Conservation (phyloP, 805 yeast genomes). For the Myxozyma kluyveri region DNA sequence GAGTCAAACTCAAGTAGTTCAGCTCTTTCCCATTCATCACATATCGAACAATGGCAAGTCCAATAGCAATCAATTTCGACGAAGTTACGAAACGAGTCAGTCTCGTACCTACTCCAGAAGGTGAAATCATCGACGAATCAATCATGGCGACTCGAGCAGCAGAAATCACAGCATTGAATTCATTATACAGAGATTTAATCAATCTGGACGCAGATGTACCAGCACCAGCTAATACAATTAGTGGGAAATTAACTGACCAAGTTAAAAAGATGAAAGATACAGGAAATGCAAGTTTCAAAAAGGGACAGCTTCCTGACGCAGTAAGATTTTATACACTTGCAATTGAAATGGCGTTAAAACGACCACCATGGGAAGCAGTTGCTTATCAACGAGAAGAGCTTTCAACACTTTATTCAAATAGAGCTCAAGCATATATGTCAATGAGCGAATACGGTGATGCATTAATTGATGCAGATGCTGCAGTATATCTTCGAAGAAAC, state of each 20-base stretch:
- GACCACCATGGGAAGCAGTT: constrained; percentile 44
- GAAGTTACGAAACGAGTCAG: constrained; percentile 24
- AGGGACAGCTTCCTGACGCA: constrained; percentile 37
- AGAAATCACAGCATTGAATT: constrained; percentile 36
- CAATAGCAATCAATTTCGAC: constrained; percentile 9
- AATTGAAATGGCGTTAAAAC: constrained; percentile 41
- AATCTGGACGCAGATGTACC: constrained; percentile 39
- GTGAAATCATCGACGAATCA: constrained; percentile 5
- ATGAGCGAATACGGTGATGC: constrained; percentile 41
- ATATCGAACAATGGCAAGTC: too few species aligned
- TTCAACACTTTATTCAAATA: constrained; percentile 35
- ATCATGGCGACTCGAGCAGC: constrained; percentile 26
- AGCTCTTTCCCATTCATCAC: too few species aligned
- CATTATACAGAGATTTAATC: constrained; percentile 36
- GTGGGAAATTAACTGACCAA: constrained; percentile 34
- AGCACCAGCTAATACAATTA: constrained; percentile 37
- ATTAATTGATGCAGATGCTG: constrained; percentile 40
- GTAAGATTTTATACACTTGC: constrained; percentile 40
- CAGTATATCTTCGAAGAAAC: constrained; percentile 36
- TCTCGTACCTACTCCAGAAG: background rate
- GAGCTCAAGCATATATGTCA: constrained; percentile 43
- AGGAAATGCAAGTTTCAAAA: constrained; percentile 36
- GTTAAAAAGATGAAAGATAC: constrained; percentile 39
- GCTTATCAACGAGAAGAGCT: constrained; percentile 39
- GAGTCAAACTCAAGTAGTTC: too few species aligned